phyloP scores from a whole-genome alignment of 2,329 filamentous ascomycete species.

The Ceratocystiopsis sp. region DNA sequence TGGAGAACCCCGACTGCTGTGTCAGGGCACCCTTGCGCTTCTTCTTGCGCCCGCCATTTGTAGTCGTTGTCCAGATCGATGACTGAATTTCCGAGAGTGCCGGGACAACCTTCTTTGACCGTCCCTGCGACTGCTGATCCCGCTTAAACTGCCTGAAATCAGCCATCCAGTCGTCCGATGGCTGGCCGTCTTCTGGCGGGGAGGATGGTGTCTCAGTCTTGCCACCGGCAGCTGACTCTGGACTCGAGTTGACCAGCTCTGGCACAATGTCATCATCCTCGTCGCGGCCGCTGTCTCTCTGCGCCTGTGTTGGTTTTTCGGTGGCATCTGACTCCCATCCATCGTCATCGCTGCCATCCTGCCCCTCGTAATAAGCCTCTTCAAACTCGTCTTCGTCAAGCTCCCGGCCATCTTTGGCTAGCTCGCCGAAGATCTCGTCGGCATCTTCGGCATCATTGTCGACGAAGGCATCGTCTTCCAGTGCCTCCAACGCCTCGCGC shows the following conservation, averaged over 20 bases:
- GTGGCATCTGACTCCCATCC: conserved; percentile 95
- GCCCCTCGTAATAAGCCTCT: conserved; percentile 33
- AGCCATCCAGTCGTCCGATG: conserved; percentile 65
- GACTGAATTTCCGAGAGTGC: conserved; percentile 49
- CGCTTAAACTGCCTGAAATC: conserved; percentile 93
- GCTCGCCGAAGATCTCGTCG: conserved; percentile 59
- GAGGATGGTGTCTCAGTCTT: background rate
- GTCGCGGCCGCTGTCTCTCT: too few species aligned
- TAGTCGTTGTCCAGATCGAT: conserved; percentile 57
- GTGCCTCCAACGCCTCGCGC: conserved; percentile 76
- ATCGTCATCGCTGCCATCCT: conserved; percentile 47
- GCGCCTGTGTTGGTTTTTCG: conserved; percentile 43
- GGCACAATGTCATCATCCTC: too few species aligned
- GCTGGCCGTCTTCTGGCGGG: background rate
- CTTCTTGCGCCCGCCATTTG: conserved; percentile 68
- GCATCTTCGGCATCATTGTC: conserved; percentile 76
- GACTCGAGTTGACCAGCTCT: background rate
- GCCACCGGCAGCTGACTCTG: background rate
- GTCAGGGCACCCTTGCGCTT: conserved; percentile 92
- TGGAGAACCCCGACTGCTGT: conserved; percentile 80
- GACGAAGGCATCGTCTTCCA: conserved; percentile 92
- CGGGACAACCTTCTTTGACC: conserved; percentile 18
- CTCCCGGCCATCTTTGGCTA: conserved; percentile 28
- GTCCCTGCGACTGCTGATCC: conserved; percentile 27
- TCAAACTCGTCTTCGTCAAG: conserved; percentile 62